Evolutionary conservation across 257 asterid genomes (phyloP).

Genomic region (Gynochthodes officinalis): DNA sequence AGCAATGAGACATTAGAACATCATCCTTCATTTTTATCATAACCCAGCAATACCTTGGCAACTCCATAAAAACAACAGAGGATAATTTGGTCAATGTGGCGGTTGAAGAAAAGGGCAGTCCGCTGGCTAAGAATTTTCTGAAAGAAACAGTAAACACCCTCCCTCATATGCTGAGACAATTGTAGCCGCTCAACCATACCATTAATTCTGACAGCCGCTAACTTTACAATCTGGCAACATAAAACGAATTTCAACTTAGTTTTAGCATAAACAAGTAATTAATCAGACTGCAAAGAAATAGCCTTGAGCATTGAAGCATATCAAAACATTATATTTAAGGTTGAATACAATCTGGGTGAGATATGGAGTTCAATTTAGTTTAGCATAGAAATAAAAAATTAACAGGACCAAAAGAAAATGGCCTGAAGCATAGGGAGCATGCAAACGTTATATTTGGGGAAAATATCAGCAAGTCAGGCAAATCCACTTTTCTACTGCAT

Average conservation of each 20-base stretch:
- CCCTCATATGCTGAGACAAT: slow-evolving; percentile 80
- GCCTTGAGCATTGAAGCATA: neutral
- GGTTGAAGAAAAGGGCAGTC: slow-evolving; percentile 72
- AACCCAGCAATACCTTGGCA: slow-evolving; percentile 60
- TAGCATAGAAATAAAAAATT: neutral
- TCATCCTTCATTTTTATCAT: slow-evolving; percentile 2
- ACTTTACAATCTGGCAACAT: slow-evolving; percentile 60
- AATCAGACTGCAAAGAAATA: neutral
- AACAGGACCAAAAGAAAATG: neutral
- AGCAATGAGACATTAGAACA: slow-evolving; percentile 12
- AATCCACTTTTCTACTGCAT: neutral
- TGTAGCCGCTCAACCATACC: slow-evolving; percentile 97
- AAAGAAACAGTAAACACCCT: slow-evolving; percentile 78
- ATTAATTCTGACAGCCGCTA: slow-evolving; percentile 96
- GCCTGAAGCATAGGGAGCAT: neutral
- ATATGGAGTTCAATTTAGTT: neutral
- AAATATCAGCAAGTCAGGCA: neutral
- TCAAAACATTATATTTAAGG: neutral
- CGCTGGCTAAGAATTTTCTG: slow-evolving; percentile 80
- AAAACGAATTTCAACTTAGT: neutral
- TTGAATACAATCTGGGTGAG: slow-evolving; percentile 47
- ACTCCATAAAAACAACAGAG: slow-evolving; percentile 98
- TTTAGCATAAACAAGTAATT: neutral
- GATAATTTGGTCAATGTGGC: slow-evolving; percentile 93
- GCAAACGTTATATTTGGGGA: neutral